A percentile compares a stretch with the other conserved stretches of the same genome.
Evolutionary conservation across 257 asterid species (phyloP).

Genomic region (Jasminum sambac): DNA sequence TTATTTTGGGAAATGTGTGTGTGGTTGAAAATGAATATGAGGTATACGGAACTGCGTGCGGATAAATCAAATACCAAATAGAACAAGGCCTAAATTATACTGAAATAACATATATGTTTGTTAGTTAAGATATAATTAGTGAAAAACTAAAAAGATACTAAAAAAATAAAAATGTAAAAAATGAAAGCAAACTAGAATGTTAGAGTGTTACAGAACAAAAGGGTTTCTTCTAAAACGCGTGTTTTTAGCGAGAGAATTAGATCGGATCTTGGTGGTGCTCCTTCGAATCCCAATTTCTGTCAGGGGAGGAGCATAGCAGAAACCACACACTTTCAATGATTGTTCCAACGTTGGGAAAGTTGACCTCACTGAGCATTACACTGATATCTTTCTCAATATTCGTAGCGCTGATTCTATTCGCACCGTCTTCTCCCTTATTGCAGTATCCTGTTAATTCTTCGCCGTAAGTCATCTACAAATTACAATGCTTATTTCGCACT

Average conservation of each 20-base stretch:
- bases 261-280: background rate
- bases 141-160: too few relatives aligned
- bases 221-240: too few relatives aligned
- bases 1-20: too few relatives aligned
- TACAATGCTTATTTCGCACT: background rate
- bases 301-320: background rate
- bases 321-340: conserved; percentile 36
- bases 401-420: conserved; percentile 45
- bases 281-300: background rate
- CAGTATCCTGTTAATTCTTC: conserved; percentile 34
- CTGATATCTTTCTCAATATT: conserved; percentile 39
- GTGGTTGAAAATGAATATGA: too few relatives aligned
- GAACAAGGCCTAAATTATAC: too few relatives aligned
- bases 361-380: conserved; percentile 44
- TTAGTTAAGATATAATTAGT: too few relatives aligned
- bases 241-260: background rate
- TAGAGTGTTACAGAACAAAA: too few relatives aligned
- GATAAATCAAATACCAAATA: too few relatives aligned
- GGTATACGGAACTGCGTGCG: too few relatives aligned
- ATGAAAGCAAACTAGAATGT: too few relatives aligned
- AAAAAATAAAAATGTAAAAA: too few relatives aligned
- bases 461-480: conserved; percentile 46
- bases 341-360: conserved; percentile 53
- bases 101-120: too few relatives aligned
- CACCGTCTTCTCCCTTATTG: conserved; percentile 53